These are phyloP conservation scores for Ephemerocybe angulata DNA, from an alignment of 768 basidiomycete species.

Conservation along the genomic window DNA sequence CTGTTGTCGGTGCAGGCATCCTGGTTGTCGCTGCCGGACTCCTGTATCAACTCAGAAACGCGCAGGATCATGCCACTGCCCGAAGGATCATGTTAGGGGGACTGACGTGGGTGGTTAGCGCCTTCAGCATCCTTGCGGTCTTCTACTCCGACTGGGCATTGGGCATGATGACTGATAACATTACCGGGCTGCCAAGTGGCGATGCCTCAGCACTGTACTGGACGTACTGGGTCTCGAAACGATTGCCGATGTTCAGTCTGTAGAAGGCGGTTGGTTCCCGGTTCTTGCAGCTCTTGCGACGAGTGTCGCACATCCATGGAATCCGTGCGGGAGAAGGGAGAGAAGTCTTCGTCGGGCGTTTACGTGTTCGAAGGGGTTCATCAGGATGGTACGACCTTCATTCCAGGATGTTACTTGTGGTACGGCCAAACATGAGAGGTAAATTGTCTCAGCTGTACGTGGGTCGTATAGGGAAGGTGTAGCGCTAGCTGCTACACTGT, in stretches of 20 bases:
- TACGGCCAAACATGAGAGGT: no score
- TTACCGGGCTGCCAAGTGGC: constrained; percentile 13
- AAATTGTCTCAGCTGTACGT: no score
- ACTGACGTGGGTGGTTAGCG: constrained; percentile 3
- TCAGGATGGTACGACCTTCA: no score
- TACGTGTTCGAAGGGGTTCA: not conserved
- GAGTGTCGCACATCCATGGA: not conserved
- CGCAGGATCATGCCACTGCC: not conserved
- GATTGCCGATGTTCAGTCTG: constrained; percentile 13
- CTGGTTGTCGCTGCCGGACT: not conserved
- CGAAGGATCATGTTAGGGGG: constrained; percentile 6
- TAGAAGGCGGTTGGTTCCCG: not conserved
- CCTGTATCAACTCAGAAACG: constrained; percentile 4
- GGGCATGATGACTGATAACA: constrained; percentile 14
- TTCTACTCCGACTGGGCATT: constrained; percentile 18
- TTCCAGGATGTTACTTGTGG: no score
- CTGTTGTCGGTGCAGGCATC: constrained; percentile 7
- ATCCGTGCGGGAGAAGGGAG: not conserved
- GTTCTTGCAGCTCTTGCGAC: not conserved
- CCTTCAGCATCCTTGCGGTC: constrained; percentile 12
- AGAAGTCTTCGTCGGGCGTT: not conserved
- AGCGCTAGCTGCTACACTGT: not conserved
- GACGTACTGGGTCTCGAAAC: constrained; percentile 11
- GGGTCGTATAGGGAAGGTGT: no score
- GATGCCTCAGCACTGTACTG: constrained; percentile 13